Base-by-base conservation (phyloP, 2,329 filamentous ascomycete species). In the Penicillium freii region DNA sequence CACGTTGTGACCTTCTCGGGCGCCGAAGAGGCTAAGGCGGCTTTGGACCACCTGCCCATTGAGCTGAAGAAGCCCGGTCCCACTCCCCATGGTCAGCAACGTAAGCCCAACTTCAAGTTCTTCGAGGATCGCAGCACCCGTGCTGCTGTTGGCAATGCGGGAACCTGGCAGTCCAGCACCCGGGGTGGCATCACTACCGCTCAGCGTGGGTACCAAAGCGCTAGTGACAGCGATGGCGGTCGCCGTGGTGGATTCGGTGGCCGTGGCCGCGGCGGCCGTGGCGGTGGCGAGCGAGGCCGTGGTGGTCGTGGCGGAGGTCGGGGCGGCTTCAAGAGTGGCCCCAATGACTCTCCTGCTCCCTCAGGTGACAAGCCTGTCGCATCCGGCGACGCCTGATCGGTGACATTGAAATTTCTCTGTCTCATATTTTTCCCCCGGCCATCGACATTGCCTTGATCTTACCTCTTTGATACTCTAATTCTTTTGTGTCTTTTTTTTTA, bases 1-100 rank as follows among this genome's bases (percentile, higher is more conserved):
- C 86, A 86, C 69, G 90, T 96, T 49, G 91, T 91, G 27, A 88
- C 92, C 64, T 97, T 97, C 78, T 86, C 88, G 71, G 90, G 83
- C 2, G 71, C 81, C 3, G 89, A 95, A 65, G 90, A 96, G 49
- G 90, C 93, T 69, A 90, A 92, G 67, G 85, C 83, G 34, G 91
- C 92, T 34, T 82, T 96, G 69, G 84, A 86, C 42, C 87, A 86
- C 62, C 82, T 95, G 57, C 84, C 91, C 5, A 82, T 87, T 15
- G 90, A 94, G 43, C 82, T 88, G 67, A 93, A 92, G 81, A 89
- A 86, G 62, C 17, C 51, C 5, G 40, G 29, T 1, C 83, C 85
- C 62, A 83, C 83, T 40, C 82, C 74, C 54, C 72, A 85, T 33
- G 87, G 88, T 67, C 89, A 91, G 62, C 86, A 90, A 61, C 88